Base-by-base conservation (phyloP, 2,329 filamentous ascomycete species). In the Coniochaeta sp. region DNA sequence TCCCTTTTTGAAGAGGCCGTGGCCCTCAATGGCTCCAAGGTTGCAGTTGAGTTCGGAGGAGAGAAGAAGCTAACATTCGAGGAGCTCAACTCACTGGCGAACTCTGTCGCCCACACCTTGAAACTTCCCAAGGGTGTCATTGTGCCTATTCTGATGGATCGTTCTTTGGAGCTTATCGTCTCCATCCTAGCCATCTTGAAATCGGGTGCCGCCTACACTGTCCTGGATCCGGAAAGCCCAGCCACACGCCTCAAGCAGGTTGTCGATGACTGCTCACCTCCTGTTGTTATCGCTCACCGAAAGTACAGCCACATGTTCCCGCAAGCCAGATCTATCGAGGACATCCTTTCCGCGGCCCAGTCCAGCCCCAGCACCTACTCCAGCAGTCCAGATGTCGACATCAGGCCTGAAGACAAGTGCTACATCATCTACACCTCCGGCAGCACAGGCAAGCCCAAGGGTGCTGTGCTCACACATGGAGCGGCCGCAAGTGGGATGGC, bases 181-280 rank as follows among this genome's bases (percentile, higher is more conserved):
- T 31, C 24, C 50, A 31, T 54, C 12, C 50, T 54, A 7, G 50
- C 24, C 12, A 17, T 54, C 14, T 24, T 54, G n/a, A 54, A 54
- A 24, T 28, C 50, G 3, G 50, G 50, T 34, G 50, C 50, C 24
- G 24, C 24, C 17, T 54, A 54, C 16, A 34, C 28, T 12, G 24
- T 34, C 19, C 44, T 68, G 11, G 67, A 65, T 34, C 64, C 65
- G 2, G 64, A 67, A 0, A 68, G 66, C 14, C 65, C 64, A 1
- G 26, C 14, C 0, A 60, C 64, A 5, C 65, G 66, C 6, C 67
- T 67, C 36, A 52, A 57, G 0, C 66, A 64, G 52, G 65, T 68
- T 8, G 62, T 65, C 14, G 43, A 60, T 24, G 66, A 68, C 26
- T 60, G 62, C 0, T 33, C 33, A 0, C 64, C 66, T 1, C 64